Base-by-base conservation (phyloP, 441 rosid genomes). In the Viola pubescens region DNA sequence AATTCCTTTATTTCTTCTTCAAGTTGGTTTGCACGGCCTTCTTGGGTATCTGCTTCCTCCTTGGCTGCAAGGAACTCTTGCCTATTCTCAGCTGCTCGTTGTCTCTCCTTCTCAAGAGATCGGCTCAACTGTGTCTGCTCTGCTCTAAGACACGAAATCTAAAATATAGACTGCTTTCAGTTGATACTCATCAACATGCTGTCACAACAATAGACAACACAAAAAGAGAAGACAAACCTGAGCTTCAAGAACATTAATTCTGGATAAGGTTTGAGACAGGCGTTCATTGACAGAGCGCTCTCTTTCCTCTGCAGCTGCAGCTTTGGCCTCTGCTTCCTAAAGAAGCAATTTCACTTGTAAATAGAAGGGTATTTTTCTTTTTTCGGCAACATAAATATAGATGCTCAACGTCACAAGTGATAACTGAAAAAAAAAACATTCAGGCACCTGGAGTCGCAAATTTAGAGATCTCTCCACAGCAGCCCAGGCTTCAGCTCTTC, bases 21-120 rank as follows among this genome's bases (percentile, higher is more conserved):
- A 48, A 88, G 90, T 73, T 87, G 97, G 64, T 74, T 82, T 68
- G 75, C 97, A 68, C 92, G 92, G 65, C 85, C 97, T 80, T 82
- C 91, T 51, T 80, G 88, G 65, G 97, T 90, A 72, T 94, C 97
- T 45, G 90, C 97, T 78, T 87, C 97, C 79, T 94, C 97, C 87
- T 89, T 94, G 59, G 90, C 98, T 66, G 87, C 88, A 70, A 91
- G 88, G 76, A 84, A 94, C 62, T 94, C 99, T 70, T 94, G 98
- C 73, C 98, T 82, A 76, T 84, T 88, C 70, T 91, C 98, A 76
- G 97, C 87, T 44, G 99, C 97, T 75, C 98, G 82, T 73, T 91
- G 97, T 71, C 99, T 85, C 78, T 94, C 99, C 80, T 88, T 94
- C 70, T 94, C 99, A 46, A 94, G 92, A 38, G 99, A 87, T 88